These are phyloP conservation scores for Mycena crocata DNA, from an alignment of 768 basidiomycete genomes.

Conservation along the genomic window DNA sequence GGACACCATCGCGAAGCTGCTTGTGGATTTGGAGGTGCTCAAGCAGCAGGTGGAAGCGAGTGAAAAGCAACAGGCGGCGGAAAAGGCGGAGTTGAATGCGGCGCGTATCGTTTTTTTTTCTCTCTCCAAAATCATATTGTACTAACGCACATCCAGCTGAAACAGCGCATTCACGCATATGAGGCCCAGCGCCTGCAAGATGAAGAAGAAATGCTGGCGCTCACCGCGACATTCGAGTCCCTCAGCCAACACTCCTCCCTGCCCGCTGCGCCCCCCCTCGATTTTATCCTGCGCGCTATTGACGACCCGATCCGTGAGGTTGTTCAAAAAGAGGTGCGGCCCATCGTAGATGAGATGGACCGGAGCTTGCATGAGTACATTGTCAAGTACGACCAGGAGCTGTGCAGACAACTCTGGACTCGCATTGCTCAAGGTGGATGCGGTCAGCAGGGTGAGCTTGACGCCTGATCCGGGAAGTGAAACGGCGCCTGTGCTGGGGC, in stretches of 20 bases:
- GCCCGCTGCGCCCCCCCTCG: conserved; percentile 22
- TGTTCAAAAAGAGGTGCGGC: conserved; percentile 21
- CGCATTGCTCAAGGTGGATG: conserved; percentile 28
- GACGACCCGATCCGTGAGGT: conserved; percentile 30
- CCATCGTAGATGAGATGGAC: conserved; percentile 21
- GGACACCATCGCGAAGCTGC: background rate
- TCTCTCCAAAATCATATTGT: background rate
- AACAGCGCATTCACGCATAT: conserved; percentile 34
- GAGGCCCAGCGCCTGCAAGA: conserved; percentile 32
- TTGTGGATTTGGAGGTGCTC: background rate
- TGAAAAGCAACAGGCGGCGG: background rate
- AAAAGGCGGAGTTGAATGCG: conserved; percentile 16
- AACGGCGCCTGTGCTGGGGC: no score
- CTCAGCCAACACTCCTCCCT: conserved; percentile 5
- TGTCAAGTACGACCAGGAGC: conserved; percentile 19
- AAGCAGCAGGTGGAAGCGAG: background rate
- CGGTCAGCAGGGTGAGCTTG: conserved; percentile 19
- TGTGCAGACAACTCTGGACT: conserved; percentile 23
- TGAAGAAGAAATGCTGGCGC: conserved; percentile 36
- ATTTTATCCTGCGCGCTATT: conserved; percentile 20
- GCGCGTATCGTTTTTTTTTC: background rate
- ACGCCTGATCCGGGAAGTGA: no score
- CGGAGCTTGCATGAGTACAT: conserved; percentile 21
- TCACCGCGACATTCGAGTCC: conserved; percentile 36
- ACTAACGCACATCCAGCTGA: conserved; percentile 28